Base-by-base conservation (phyloP, 2,329 filamentous ascomycete species). In the Calycina herbarum region DNA sequence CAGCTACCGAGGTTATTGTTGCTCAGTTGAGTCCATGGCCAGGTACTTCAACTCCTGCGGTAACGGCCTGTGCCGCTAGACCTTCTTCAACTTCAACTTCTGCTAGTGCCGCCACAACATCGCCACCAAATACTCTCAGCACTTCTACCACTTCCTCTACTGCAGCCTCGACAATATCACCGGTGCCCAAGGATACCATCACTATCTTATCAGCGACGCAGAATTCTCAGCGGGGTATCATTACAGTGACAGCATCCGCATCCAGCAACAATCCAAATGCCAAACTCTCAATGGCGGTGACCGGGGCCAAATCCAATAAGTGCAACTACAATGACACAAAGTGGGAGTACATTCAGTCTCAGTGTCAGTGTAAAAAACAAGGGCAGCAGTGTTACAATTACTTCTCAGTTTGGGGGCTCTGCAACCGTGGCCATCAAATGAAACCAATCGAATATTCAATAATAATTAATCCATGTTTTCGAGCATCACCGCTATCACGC, bases 131-230 rank as follows among this genome's bases (percentile, higher is more conserved):
- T 81, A 78, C 57, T 72, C 80, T 42, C 74, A 76, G 35, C 76
- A 79, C 11, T 77, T 80, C 11, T 75, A 73, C 5, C 78, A 80
- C 64, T 81, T 78, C 76, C 80, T 80, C 68, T 78, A 78, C 69
- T 78, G 79, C 13, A 79, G 80, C 67, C 71, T 76, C 24, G 11
- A 17, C 56, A 35, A 15, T 11, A 57, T 57, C 56, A 8, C 20
- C 56, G 29, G 56, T 57, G 29, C 13, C 56, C 10, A 35, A 31
- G 33, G 56, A 57, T 57, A 57, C 56, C 27, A 57, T 57, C 33
- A 31, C 33, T 31, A 31, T 35, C 2, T 17, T 35, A 7, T 57
- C 56, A 17, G 56, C 29, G 17, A n/a, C 33, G n/a, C 56, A 33
- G 17, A 33, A 17, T 3, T 20, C 29, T n/a, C 29, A 15, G 13